Percentiles rank a stretch among this genome's conserved stretches.
Evolutionary conservation across 257 asterid species (phyloP).

Genomic region (Capsicum rhomboideum): DNA sequence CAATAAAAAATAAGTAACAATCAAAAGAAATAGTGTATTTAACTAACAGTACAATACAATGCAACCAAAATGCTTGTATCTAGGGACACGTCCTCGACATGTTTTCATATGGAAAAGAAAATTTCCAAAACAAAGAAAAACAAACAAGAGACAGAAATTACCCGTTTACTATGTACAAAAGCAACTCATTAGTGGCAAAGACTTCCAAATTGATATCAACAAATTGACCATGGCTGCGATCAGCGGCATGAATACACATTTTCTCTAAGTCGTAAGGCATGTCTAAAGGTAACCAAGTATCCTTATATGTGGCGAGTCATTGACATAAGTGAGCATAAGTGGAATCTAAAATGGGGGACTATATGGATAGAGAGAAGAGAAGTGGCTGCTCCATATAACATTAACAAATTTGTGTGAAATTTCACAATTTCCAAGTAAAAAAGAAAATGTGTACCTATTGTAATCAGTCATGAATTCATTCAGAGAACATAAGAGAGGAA

Average conservation of each 20-base stretch:
- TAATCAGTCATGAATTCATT: background rate
- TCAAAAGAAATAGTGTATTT: no score
- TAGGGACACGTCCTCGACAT: background rate
- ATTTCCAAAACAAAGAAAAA: background rate
- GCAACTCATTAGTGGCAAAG: constrained; percentile 18
- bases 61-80: no score
- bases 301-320: no score
- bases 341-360: no score
- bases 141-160: constrained; percentile 1
- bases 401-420: background rate
- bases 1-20: no score
- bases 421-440: background rate
- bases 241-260: constrained; percentile 30
- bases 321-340: no score
- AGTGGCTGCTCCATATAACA: background rate
- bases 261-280: background rate
- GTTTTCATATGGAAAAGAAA: background rate
- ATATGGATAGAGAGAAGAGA: background rate
- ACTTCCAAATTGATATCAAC: constrained; percentile 18
- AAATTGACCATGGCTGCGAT: constrained; percentile 38
- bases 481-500: background rate
- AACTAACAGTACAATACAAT: no score
- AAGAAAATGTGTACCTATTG: background rate
- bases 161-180: constrained; percentile 32
- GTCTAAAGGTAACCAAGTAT: no score